Percentiles rank a stretch among this genome's conserved stretches.
Conservation (phyloP, 331 rosid genomes). For the Acacia concinna region DNA sequence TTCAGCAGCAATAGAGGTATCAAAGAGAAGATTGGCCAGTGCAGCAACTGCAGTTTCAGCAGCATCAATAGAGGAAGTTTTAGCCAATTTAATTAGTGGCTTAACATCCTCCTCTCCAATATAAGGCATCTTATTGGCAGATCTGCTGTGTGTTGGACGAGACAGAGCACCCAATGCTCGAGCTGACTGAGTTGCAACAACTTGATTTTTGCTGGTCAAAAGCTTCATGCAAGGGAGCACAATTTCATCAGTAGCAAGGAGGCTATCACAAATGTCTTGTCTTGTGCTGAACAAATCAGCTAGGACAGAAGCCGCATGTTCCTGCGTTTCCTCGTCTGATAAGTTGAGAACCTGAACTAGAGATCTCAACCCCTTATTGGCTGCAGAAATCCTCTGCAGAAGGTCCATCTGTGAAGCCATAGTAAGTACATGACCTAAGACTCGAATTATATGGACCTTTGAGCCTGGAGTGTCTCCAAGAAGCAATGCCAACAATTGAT, state of each 20-base stretch:
- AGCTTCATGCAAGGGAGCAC: slow-evolving; percentile 92
- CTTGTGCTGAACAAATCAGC: slow-evolving; percentile 88
- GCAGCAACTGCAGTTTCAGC: slow-evolving; percentile 96
- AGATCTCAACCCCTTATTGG: slow-evolving; percentile 78
- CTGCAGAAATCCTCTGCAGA: slow-evolving; percentile 76
- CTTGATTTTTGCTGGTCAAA: slow-evolving; percentile 79
- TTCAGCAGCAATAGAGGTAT: slow-evolving; percentile 77
- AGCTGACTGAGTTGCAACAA: slow-evolving; percentile 93
- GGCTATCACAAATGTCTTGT: slow-evolving; percentile 87
- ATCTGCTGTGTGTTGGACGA: slow-evolving; percentile 68
- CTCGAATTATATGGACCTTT: slow-evolving; percentile 72
- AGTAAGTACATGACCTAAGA: slow-evolving; percentile 85
- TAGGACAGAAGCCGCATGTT: slow-evolving; percentile 80
- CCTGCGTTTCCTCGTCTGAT: slow-evolving; percentile 83
- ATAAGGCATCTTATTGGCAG: slow-evolving; percentile 63
- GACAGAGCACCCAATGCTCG: slow-evolving; percentile 88
- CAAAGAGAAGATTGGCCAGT: slow-evolving; percentile 89
- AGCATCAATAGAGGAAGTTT: slow-evolving; percentile 82
- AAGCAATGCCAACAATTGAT: slow-evolving; percentile 86
- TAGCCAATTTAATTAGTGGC: slow-evolving; percentile 87
- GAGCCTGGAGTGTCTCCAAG: slow-evolving; percentile 78
- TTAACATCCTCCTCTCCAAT: slow-evolving; percentile 76
- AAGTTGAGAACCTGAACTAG: slow-evolving; percentile 87
- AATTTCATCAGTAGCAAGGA: slow-evolving; percentile 84
- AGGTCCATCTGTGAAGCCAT: slow-evolving; percentile 75